Percentiles rank a stretch among this genome's conserved stretches.
These are phyloP conservation scores for Trichosporon asahii DNA, from an alignment of 1,284 basidiomycete species.

Conservation along the genomic window DNA sequence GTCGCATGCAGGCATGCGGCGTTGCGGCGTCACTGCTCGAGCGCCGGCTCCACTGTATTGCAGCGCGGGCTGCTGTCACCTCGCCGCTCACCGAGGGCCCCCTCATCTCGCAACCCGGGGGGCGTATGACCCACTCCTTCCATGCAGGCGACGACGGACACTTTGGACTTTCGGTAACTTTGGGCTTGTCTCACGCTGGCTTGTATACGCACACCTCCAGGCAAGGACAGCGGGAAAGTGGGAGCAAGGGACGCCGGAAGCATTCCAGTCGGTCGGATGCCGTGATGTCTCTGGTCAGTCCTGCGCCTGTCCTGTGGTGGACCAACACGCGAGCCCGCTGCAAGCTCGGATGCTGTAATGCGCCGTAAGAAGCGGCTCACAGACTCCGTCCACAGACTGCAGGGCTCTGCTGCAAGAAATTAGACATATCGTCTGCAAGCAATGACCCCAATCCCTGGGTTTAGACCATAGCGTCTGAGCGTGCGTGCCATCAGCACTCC, in stretches of 20 bases:
- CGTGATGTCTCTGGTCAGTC: neutral
- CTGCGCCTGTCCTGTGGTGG: neutral
- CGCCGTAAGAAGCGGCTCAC: neutral
- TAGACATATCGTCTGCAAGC: neutral
- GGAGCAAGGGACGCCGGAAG: conserved; percentile 2
- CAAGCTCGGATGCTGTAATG: neutral
- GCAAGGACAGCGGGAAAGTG: neutral
- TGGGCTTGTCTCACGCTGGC: neutral
- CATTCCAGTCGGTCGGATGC: neutral
- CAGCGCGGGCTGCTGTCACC: no score
- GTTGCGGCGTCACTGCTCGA: neutral
- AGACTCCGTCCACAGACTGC: no score
- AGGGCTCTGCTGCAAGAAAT: neutral
- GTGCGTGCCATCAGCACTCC: neutral
- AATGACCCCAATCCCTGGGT: neutral
- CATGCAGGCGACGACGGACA: neutral
- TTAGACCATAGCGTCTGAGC: no score
- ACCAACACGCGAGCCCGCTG: neutral
- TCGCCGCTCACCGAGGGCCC: neutral
- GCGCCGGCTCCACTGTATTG: neutral
- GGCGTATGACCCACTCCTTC: neutral
- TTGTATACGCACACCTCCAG: no score
- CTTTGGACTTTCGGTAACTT: neutral
- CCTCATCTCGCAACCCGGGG: no score
- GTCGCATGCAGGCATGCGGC: neutral